Evolutionary conservation across 805 yeast species (phyloP), one percentile per base, ranked within the genome.

Genomic region (Wickerhamiella sorbophila): DNA sequence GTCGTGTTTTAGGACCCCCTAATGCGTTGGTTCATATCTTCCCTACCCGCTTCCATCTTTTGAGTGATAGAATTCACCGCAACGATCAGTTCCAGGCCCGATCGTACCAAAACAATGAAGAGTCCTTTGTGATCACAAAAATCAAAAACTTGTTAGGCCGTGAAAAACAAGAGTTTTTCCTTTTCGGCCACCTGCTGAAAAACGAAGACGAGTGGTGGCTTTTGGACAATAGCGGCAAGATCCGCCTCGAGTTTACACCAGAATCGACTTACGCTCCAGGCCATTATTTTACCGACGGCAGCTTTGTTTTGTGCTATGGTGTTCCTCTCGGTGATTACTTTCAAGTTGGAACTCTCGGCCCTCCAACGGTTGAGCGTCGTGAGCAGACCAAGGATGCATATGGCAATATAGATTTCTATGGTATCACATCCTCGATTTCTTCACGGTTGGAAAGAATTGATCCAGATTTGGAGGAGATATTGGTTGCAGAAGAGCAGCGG

Each of bases 81-180:
- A 81, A 82, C 57, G 93, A 82, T 39, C 64, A 67, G 48, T 86
- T 85, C 53, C 86, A 79, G 52, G 31, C 50, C 37, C 44, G 49
- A 1, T 49, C 43, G 4, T 47, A 46, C 15, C 36, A 45, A 21
- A 38, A 24, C 32, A 42, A 38, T 17, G 32, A 17, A 20, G 36
- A 4, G 6, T 33, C 14, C 14, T 43, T 44, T 15, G 44, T 70
- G 3, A 64, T 88, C 36, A 82, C 94, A 0, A 66, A 75, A 32
- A 76, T 91, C 41, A 87, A 87, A 53, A 87, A 87, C 57, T 63
- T 91, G 44, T 58, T 91, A 22, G 99, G 98, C 24, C 65, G 95
- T 42, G 81, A 80, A 52, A 88, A 88, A 4, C 67, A 72, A 41
- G 68, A 74, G 43, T 91, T 91, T 55, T 63, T 81, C 5, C 56